Percentiles rank a stretch among this genome's conserved stretches.
Evolutionary conservation across 257 asterid species (phyloP).

Genomic region (Fraxinus cuspidata): DNA sequence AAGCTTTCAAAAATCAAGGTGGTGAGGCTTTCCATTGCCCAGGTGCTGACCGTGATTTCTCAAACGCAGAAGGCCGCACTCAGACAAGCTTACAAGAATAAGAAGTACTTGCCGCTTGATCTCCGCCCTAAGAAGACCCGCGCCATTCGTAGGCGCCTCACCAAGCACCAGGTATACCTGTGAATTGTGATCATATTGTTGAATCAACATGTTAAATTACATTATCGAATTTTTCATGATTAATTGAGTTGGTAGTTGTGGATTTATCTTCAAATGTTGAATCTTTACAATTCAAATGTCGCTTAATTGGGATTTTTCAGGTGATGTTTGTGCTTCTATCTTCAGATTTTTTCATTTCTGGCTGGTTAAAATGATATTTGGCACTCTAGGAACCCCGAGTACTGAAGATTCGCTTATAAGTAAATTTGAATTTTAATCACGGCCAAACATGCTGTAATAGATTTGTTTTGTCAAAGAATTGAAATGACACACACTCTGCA

Average conservation of each 20-base stretch:
- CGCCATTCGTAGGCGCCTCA: constrained; percentile 78
- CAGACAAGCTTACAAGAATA: constrained; percentile 68
- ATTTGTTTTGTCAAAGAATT: neutral
- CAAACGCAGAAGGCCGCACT: constrained; percentile 73
- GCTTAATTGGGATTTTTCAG: neutral
- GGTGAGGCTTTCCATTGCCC: constrained; percentile 72
- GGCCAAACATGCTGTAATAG: neutral
- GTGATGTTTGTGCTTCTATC: neutral
- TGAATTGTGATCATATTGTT: too few species aligned
- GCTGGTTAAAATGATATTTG: neutral
- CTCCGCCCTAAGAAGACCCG: constrained; percentile 87
- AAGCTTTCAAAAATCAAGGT: constrained; percentile 62
- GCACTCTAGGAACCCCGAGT: neutral
- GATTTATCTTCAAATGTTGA: too few species aligned
- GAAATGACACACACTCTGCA: neutral
- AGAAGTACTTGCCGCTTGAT: constrained; percentile 73
- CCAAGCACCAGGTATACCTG: constrained; percentile 66
- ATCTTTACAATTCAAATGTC: neutral
- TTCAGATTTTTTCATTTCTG: neutral
- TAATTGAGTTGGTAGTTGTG: neutral
- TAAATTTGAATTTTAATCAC: neutral
- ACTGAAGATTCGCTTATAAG: too few species aligned
- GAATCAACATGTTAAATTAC: neutral
- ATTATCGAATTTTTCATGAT: neutral
- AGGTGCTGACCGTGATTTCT: constrained; percentile 72